These are phyloP conservation scores for Xerocomellus dryophilus DNA, from an alignment of 768 basidiomycete species.

Conservation along the genomic window DNA sequence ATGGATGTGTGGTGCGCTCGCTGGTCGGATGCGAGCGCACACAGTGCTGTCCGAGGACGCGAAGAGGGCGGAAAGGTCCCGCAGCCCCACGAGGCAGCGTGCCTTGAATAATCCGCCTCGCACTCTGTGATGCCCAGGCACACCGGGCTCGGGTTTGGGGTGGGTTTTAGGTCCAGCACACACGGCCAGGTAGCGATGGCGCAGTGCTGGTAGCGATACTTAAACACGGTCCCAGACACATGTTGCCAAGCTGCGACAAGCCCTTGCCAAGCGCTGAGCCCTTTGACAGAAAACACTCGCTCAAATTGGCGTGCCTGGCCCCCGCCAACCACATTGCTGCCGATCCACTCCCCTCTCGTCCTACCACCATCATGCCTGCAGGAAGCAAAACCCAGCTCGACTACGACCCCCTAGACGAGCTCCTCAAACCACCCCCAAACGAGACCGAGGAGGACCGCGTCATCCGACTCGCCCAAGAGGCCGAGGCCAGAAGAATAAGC, in stretches of 20 bases:
- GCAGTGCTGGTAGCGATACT: too few species aligned
- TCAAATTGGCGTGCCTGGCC: constrained; percentile 25
- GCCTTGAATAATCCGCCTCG: background rate
- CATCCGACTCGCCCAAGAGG: constrained; percentile 56
- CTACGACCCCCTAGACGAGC: constrained; percentile 62
- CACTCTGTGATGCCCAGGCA: too few species aligned
- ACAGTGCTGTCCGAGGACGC: constrained; percentile 9
- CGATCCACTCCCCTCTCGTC: constrained; percentile 2
- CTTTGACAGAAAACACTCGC: background rate
- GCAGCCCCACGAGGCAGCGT: constrained; percentile 6
- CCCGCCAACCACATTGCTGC: background rate
- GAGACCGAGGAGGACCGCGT: constrained; percentile 60
- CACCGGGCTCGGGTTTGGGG: constrained; percentile 2
- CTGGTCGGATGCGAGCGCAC: too few species aligned
- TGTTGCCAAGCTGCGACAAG: too few species aligned
- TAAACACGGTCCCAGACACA: too few species aligned
- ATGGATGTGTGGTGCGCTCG: too few species aligned
- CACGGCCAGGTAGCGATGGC: too few species aligned
- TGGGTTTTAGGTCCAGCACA: constrained; percentile 7
- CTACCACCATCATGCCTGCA: constrained; percentile 24
- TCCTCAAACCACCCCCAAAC: constrained; percentile 62
- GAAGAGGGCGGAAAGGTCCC: constrained; percentile 2
- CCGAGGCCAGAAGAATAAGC: constrained; percentile 62
- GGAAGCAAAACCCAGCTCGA: constrained; percentile 17
- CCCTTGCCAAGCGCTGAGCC: too few species aligned